Base-by-base conservation (phyloP, 2,329 filamentous ascomycete species). In the Xylogone sp. region DNA sequence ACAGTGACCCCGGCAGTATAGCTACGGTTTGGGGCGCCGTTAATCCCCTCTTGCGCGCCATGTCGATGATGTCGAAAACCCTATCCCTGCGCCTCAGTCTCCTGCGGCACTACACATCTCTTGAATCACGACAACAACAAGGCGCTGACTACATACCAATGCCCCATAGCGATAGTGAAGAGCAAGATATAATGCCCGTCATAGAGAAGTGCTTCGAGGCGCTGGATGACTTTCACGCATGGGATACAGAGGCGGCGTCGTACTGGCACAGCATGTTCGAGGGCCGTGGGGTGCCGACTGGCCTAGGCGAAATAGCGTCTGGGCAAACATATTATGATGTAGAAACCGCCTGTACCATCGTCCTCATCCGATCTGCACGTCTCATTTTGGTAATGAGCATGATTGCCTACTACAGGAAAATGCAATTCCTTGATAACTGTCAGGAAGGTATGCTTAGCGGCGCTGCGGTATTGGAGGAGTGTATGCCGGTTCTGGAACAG, bases 321-420 rank as follows among this genome's bases (percentile, higher is more conserved):
- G 56, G 48, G 2, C 52, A 39, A 3, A 56, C 46, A 3, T 58
- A 60, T 48, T 68, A 61, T 49, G 66, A 68, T 42, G 54, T 59
- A 2, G 64, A 67, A 45, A 68, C 66, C 8, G 66, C 66, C 0
- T 69, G 66, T 48, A 67, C 59, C 22, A 63, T 68, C 29, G 62
- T 68, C 20, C 48, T 69, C 9, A 51, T 68, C 2, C 60, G 66
- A 5, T 65, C 66, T 1, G 61, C 63, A 5, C 60, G 65, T 1
- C 57, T 69, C 2, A 67, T 68, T 1, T 43, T 69, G 1, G 45
- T 68, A 7, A 48, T 64, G 42, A 65, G 57, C 24, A 56, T 68
- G 7, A 45, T 62, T 3, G 64, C 65, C 43, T n/a, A 43, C 18
- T 19, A 19, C 21, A 59, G 62, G 12, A 46, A 61, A 19, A 54